Evolutionary conservation across 495 filamentous ascomycete genomes (phyloP), one percentile per base, ranked within the genome.

Genomic region (Gamarada debralockiae): DNA sequence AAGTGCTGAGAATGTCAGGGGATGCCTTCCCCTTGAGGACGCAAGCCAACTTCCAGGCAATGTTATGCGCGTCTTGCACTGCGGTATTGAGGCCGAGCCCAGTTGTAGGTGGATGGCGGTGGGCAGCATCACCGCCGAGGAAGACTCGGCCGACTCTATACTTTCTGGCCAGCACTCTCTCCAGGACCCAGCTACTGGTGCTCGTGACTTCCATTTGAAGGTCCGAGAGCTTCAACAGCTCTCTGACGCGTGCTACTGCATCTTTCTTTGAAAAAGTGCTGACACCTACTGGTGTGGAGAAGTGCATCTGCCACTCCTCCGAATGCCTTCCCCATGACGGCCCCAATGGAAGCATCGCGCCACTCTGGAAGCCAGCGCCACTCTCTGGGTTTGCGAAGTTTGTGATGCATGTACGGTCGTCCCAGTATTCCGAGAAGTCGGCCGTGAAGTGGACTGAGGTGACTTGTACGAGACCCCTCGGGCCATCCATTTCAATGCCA

Each of bases 61-160:
- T 60, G 54, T 78, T 77, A 56, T 62, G 72, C 0, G 73, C 73
- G 46, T 77, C 75, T 34, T 70, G 63, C 14, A 77, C 69, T 48
- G 71, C 73, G 0, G 72, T 77, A 50, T 78, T 78, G 15, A 63
- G 65, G 0, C 74, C 74, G 1, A 75, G 57, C 0, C 74, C 74
- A 56, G 73, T 72, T 24, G 70, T 68, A 2, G 74, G 74, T 0
- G 74, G 71, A 43, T 75, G 74, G 0, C 72, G 65, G 45, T 78
- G 74, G 0, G 65, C 65, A 1, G 74, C 64, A 57, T 78, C 74
- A 10, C 74, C 74, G 22, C 73, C 54, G 36, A 72, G 70, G 52
- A 76, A 72, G n/a, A 75, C 52, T n/a, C 67, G 66, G 6, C 70
- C 72, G 14, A 67, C 62, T 0, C 61, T 64, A 50, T 70, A 77